Base-by-base conservation (phyloP, 2,329 filamentous ascomycete species). In the Pestalotiopsis sp. region DNA sequence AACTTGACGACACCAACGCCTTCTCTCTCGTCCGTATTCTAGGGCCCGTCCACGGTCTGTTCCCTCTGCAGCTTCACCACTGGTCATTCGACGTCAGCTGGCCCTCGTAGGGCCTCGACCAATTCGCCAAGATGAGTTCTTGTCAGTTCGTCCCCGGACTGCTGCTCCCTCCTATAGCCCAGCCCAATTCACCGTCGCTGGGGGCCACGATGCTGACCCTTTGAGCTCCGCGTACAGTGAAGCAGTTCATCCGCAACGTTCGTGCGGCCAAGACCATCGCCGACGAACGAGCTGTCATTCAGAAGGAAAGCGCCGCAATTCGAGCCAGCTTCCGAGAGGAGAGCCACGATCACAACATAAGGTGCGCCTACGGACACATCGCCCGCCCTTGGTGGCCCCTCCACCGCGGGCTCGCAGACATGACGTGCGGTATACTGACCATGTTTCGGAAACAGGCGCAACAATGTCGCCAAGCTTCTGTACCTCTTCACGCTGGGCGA, bases 181-280 rank as follows among this genome's bases (percentile, higher is more conserved):
- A 36, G 14, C 6, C 45, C 45, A 52, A 52, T 52, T n/a, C 45
- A 52, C 20, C 45, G 17, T 9, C 45, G 31, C 60, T 31, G 27
- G 20, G 12, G 45, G 6, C 45, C 17, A 52, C 13, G 41, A 6
- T 49, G 41, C 38, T 52, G 20, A 64, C 45, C 27, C 31, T 31
- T 20, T 20, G 27, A 65, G 67, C 67, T 69, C 68, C 68, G 69
- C 79, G 14, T 36, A 23, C 38, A 98, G 96, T 99, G 81, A 99
- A 99, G 86, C 96, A 98, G 85, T 99, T 99, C 84, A 99, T 99
- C 83, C 95, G 96, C 80, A 98, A 98, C 84, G 96, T 99, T 79
- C 94, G 96, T 80, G 95, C 96, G 71, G 94, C 96, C 70, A 99
- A 99, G 86, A 99, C 96, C 45, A 98, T 99, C 79, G 97, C 97